These are phyloP conservation scores for Nepenthes alata DNA, from an alignment of 179 eudicot genomes.

Conservation along the genomic window DNA sequence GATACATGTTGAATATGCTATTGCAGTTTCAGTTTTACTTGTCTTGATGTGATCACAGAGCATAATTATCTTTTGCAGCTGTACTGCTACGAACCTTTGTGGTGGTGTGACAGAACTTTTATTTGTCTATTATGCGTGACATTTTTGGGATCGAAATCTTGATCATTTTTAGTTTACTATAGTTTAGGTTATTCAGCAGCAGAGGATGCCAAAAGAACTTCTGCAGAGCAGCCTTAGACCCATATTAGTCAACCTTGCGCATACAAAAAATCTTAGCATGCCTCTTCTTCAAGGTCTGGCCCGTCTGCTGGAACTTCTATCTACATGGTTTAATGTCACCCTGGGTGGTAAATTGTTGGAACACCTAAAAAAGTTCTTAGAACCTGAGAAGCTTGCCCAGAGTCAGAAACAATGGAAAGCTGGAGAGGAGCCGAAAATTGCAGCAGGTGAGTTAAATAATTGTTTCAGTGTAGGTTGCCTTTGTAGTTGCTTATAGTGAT, in stretches of 20 bases:
- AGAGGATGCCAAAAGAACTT: slow-evolving; percentile 99
- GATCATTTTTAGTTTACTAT: slow-evolving; percentile 2
- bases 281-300: slow-evolving; percentile 98
- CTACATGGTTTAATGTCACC: slow-evolving; percentile 96
- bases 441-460: slow-evolving; percentile 52
- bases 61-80: too few species aligned
- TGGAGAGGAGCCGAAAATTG: slow-evolving; percentile 98
- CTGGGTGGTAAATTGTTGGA: slow-evolving; percentile 91
- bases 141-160: background rate
- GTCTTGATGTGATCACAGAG: too few species aligned
- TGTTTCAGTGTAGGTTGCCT: slow-evolving; percentile 3
- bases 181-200: slow-evolving; percentile 76
- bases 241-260: slow-evolving; percentile 84
- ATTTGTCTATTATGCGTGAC: background rate
- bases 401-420: slow-evolving; percentile 92
- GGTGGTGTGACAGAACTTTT: background rate
- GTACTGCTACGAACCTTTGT: too few species aligned
- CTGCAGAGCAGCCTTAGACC: slow-evolving; percentile 97
- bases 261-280: slow-evolving; percentile 91
- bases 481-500: background rate
- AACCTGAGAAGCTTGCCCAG: slow-evolving; percentile 95
- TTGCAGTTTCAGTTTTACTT: too few species aligned
- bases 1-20: too few species aligned
- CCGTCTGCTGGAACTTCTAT: slow-evolving; percentile 84
- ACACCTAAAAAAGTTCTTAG: slow-evolving; percentile 94